phyloP scores from a whole-genome alignment of 345 rosid species.

The Syzygium aromaticum region DNA sequence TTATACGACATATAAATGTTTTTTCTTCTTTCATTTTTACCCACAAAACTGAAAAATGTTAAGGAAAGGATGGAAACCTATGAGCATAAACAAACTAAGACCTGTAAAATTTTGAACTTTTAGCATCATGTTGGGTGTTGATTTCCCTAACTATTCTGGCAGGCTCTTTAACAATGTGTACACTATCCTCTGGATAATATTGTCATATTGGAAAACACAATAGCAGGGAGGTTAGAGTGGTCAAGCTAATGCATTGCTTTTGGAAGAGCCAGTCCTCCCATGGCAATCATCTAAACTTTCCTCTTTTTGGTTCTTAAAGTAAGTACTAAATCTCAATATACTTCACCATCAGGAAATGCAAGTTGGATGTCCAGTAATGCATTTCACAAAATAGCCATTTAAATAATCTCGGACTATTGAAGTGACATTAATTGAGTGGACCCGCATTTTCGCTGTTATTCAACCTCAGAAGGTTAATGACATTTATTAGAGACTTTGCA shows the following conservation, averaged over 20 bases:
- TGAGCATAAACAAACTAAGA: not conserved
- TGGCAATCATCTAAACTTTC: not conserved
- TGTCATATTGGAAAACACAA: not conserved
- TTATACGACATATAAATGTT: not conserved
- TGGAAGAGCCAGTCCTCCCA: not conserved
- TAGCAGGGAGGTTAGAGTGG: not conserved
- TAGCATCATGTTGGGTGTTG: not conserved
- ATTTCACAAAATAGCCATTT: not conserved
- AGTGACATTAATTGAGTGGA: not conserved
- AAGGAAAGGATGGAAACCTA: not conserved
- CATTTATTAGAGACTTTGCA: not conserved
- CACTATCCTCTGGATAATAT: not conserved
- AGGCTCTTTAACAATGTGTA: not conserved
- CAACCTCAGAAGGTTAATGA: not conserved
- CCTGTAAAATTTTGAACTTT: not conserved
- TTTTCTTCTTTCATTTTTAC: not conserved
- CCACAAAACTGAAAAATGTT: not conserved
- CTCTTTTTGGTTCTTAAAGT: not conserved
- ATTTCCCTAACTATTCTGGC: not conserved
- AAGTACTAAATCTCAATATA: not conserved
- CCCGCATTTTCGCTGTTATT: not conserved
- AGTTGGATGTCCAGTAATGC: not conserved
- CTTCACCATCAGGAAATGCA: not conserved
- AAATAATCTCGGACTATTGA: not conserved
- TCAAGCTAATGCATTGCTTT: not conserved